Percentiles rank a stretch among this genome's conserved stretches.
Conservation (phyloP, 805 yeast species). For the Nakazawaea ambrosiae region DNA sequence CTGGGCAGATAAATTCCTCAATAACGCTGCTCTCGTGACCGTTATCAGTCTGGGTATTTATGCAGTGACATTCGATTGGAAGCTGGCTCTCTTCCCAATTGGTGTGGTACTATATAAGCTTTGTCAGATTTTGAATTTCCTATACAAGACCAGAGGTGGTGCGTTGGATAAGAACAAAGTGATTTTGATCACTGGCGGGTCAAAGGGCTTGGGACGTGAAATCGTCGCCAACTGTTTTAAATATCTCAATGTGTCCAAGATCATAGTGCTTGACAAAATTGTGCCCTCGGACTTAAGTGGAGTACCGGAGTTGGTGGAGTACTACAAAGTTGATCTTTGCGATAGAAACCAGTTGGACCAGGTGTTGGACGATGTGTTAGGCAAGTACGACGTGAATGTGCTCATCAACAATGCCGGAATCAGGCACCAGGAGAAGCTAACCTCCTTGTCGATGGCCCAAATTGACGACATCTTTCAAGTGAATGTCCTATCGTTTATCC, state of each 20-base stretch:
- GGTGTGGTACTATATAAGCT: no score
- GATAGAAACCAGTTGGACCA: no score
- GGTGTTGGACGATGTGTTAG: no score
- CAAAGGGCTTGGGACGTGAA: constrained; percentile 41
- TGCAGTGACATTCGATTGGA: no score
- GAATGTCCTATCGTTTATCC: constrained; percentile 37
- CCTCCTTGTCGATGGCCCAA: constrained; percentile 16
- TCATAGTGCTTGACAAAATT: constrained; percentile 27
- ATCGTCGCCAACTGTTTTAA: constrained; percentile 14
- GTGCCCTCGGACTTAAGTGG: no score
- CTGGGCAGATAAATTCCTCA: background rate
- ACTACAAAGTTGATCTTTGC: no score
- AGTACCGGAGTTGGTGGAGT: no score
- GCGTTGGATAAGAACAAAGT: background rate
- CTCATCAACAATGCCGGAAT: constrained; percentile 45
- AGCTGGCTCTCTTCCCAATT: no score
- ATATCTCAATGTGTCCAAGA: constrained; percentile 12
- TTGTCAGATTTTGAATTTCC: constrained; percentile 5
- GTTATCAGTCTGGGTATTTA: no score
- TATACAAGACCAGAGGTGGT: constrained; percentile 1
- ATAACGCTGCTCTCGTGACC: background rate
- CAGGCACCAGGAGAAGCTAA: constrained; percentile 26
- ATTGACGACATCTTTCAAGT: constrained; percentile 28
- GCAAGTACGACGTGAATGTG: constrained; percentile 23
- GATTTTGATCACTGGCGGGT: constrained; percentile 46